phyloP scores from a whole-genome alignment of 2,329 filamentous ascomycete genomes.

The Fusarium camptoceras region DNA sequence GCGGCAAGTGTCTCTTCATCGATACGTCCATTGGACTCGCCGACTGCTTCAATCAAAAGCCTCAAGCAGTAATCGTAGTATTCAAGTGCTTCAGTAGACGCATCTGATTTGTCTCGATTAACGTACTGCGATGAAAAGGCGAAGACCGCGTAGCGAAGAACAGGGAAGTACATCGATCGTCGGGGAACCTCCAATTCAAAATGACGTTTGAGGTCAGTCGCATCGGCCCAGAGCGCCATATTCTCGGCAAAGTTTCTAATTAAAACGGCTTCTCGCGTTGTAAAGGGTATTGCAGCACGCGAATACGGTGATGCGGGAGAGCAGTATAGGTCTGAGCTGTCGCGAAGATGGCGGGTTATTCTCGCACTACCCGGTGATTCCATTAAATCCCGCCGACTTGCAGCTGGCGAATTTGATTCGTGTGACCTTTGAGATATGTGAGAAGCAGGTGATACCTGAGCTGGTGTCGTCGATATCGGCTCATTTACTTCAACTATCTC shows the following conservation, averaged over 20 bases:
- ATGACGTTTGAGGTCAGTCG: background rate
- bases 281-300: background rate
- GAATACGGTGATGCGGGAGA: background rate
- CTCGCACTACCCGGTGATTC: background rate
- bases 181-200: background rate
- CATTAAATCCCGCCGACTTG: background rate
- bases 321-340: background rate
- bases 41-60: constrained; percentile 2
- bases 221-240: constrained; percentile 3
- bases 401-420: background rate
- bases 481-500: background rate
- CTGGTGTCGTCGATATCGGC: background rate
- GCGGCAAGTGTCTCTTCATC: constrained; percentile 1
- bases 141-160: background rate
- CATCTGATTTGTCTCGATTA: background rate
- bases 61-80: background rate
- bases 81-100: background rate
- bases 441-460: background rate
- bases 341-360: background rate
- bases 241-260: background rate
- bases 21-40: background rate
- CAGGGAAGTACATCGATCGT: background rate
- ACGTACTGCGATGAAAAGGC: background rate
- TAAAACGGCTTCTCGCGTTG: background rate
- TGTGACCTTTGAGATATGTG: too few species aligned